Base-by-base conservation (phyloP, 1,284 basidiomycete species). In the Moesziomyces antarcticus region DNA sequence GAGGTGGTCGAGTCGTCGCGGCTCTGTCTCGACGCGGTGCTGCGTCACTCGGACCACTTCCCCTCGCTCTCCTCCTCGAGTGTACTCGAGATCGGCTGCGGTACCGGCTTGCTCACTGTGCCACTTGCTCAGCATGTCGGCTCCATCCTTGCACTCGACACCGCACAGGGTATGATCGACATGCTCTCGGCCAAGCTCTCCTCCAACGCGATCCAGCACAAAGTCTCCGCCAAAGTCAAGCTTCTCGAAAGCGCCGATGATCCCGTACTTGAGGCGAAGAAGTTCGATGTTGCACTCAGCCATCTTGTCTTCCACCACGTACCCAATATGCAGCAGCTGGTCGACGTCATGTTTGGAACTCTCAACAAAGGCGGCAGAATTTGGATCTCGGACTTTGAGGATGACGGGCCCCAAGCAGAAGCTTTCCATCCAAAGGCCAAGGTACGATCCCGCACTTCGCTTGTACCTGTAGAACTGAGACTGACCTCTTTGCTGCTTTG, bases 301-400 rank as follows among this genome's bases (percentile, higher is more conserved):
- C 73, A 75, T 48, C 43, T 75, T 27, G 73, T 75, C 33, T 73
- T 75, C 27, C 73, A 75, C 35, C 73, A 73, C 30, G 61, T 75
- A 0, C 73, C 73, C 3, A 21, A 66, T 30, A 74, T 74, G 72
- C 8, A 9, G 16, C 24, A 49, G 16, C 30, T 70, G 22, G 59
- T 74, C 5, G 18, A 45, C 3, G 72, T 74, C 10, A 70, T 74
- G 66, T 41, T n/a, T 14, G 58, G 45, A 0, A 62, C 64, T 10
- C 22, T 66, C 44, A 57, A 45, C 40, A 21, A 43, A 5, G 61
- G 61, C 1, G 61, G 55, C 0, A 54, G 53, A n/a, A 37, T 71
- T 9, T 73, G 71, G 71, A 62, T 68, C 35, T 60, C 55, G 6
- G 69, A 71, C 50, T 73, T 75, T 11, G 61, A 75, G 20, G 54